Conservation (phyloP, 345 rosid genomes). For the Syzygium grande region DNA sequence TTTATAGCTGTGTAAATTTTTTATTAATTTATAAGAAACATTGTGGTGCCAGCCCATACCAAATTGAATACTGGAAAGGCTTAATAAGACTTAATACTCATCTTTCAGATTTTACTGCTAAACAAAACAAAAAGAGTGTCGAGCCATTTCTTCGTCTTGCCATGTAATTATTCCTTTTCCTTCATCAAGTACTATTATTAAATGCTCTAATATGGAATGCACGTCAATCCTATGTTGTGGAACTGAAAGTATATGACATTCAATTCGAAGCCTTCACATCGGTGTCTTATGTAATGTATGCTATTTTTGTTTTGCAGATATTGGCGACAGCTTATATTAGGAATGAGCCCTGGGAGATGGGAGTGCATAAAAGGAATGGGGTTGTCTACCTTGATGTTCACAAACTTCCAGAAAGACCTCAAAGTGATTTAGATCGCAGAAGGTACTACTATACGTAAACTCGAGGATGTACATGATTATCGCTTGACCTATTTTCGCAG, state of each 20-base stretch:
- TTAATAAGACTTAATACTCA: neutral
- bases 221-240: neutral
- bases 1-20: neutral
- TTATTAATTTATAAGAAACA: neutral
- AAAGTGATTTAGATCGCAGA: slow-evolving; percentile 75
- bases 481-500: neutral
- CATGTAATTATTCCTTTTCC: neutral
- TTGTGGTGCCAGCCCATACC: neutral
- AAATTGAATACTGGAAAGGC: neutral
- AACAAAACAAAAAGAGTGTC: neutral
- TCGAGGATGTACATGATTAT: neutral
- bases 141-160: neutral
- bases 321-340: slow-evolving; percentile 77
- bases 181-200: neutral
- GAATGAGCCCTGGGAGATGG: slow-evolving; percentile 98
- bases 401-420: slow-evolving; percentile 83
- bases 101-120: neutral
- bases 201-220: neutral
- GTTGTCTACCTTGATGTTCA: slow-evolving; percentile 90
- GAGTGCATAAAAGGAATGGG: slow-evolving; percentile 96
- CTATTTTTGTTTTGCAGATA: slow-evolving; percentile 41
- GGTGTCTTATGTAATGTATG: neutral
- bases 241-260: neutral
- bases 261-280: neutral
- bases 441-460: slow-evolving; percentile 32